Evolutionary conservation across 2,329 filamentous ascomycete species (phyloP).

Genomic region (Pezicula rhizophila): DNA sequence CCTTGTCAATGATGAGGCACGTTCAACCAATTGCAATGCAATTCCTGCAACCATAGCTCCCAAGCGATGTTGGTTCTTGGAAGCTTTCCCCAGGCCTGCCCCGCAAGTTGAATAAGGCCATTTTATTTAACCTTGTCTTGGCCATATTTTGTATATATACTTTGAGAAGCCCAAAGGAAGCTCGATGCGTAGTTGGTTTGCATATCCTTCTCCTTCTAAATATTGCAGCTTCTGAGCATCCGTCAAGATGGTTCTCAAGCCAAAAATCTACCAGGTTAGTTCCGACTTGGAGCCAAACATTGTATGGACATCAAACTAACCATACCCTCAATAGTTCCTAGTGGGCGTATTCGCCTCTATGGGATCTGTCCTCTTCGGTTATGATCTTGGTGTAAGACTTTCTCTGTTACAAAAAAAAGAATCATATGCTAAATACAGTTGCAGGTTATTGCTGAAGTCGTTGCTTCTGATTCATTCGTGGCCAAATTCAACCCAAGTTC

Average conservation of each 20-base stretch:
- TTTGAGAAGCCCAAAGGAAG: too few relatives aligned
- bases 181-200: neutral
- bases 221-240: neutral
- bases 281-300: neutral
- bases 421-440: constrained; percentile 21
- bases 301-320: neutral
- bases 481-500: constrained; percentile 30
- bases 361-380: constrained; percentile 48
- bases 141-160: neutral
- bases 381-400: constrained; percentile 49
- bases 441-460: constrained; percentile 23
- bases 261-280: constrained; percentile 28
- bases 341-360: constrained; percentile 45
- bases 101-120: neutral
- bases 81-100: neutral
- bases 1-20: neutral
- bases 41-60: too few relatives aligned
- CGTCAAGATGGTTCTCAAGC: constrained; percentile 23
- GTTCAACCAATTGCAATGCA: neutral
- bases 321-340: constrained; percentile 22
- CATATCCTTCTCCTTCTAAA: neutral
- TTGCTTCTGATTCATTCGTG: constrained; percentile 41
- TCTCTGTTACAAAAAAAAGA: constrained; percentile 8
- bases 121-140: too few relatives aligned
- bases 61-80: neutral